A percentile compares a stretch with the other conserved stretches of the same genome.
Evolutionary conservation across 768 basidiomycete species (phyloP).

Genomic region (Termitomyces sp.): DNA sequence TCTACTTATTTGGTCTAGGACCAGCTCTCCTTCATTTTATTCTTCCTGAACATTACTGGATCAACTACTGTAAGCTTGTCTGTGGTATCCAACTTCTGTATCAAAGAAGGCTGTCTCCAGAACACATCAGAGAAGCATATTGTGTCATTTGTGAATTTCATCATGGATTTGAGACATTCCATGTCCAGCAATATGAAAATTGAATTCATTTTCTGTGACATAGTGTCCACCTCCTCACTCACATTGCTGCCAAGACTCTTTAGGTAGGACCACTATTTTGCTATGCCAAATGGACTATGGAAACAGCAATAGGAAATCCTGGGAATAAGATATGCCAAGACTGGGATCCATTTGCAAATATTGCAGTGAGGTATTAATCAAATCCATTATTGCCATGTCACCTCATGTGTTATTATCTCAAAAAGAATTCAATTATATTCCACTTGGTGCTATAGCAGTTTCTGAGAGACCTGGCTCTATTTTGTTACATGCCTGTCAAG

Average conservation of each 20-base stretch:
- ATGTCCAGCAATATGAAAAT: not conserved
- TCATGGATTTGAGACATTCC: not conserved
- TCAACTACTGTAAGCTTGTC: conserved; percentile 24
- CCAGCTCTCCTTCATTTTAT: conserved; percentile 16
- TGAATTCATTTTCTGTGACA: not conserved
- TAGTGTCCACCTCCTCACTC: conserved; percentile 4
- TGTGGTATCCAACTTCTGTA: conserved; percentile 18
- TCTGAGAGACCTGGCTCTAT: not conserved
- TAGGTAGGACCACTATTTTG: not conserved
- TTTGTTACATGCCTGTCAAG: not conserved
- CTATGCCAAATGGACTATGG: conserved; percentile 9
- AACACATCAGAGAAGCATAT: conserved; percentile 1
- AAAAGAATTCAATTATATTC: not conserved
- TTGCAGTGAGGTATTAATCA: not conserved
- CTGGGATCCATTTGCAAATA: conserved; percentile 1
- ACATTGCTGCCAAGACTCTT: conserved; percentile 1
- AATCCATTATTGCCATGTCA: not conserved
- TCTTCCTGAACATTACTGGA: conserved; percentile 21
- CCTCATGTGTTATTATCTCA: not conserved
- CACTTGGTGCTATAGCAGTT: not conserved
- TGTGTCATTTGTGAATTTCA: not conserved
- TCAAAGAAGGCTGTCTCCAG: conserved; percentile 15
- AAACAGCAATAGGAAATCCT: conserved; percentile 12
- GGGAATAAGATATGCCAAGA: conserved; percentile 9
- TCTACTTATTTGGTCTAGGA: too few relatives aligned